Conservation (phyloP, 2,329 filamentous ascomycete genomes). For the Alternaria ethzedia region DNA sequence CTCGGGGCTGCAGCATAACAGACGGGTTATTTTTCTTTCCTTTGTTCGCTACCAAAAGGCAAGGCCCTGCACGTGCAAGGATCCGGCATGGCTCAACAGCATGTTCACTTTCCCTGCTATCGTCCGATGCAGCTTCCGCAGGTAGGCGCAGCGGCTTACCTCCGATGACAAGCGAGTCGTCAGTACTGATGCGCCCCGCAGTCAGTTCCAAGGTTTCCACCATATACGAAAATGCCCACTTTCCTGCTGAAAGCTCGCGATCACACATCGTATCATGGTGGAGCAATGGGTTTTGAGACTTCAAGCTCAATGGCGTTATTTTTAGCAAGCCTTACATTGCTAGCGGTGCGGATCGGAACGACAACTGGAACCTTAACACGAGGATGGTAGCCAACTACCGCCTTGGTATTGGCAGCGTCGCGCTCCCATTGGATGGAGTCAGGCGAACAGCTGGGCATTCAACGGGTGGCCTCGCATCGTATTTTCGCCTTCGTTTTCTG, state of each 20-base stretch:
- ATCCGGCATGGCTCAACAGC: neutral
- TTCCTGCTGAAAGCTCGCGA: neutral
- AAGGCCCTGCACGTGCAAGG: neutral
- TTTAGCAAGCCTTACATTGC: neutral
- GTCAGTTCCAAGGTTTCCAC: neutral
- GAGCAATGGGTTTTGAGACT: neutral
- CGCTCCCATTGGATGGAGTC: neutral
- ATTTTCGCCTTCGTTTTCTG: neutral
- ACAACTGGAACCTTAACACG: neutral
- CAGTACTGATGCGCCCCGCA: neutral
- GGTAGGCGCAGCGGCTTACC: neutral
- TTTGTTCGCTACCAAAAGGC: slow-evolving; percentile 2
- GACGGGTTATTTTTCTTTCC: neutral
- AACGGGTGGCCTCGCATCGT: neutral
- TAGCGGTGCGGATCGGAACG: slow-evolving; percentile 8
- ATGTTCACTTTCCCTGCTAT: neutral
- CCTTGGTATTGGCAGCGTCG: neutral
- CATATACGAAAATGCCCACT: neutral
- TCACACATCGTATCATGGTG: neutral
- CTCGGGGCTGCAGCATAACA: neutral
- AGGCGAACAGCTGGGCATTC: neutral
- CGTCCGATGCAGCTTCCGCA: neutral
- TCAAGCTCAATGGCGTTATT: neutral
- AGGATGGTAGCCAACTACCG: neutral
- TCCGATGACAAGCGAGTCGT: neutral